Percentiles rank a stretch among this genome's conserved stretches.
Conservation (phyloP, 2,329 filamentous ascomycete species). For the Sporothrix phasma region DNA sequence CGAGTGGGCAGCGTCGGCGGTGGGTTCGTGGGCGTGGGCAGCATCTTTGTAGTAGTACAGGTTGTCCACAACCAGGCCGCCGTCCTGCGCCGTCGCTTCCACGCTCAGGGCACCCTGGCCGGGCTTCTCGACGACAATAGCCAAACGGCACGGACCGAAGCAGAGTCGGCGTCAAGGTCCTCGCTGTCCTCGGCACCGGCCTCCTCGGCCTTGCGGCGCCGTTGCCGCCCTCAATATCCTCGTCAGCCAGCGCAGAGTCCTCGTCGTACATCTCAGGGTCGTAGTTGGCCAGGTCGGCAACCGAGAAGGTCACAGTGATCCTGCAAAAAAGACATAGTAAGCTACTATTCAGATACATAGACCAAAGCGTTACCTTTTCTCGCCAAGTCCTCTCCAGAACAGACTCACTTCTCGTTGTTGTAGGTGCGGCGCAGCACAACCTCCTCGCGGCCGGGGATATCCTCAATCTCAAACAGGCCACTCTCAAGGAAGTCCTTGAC, state of each 20-base stretch:
- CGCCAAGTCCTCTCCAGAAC: not conserved
- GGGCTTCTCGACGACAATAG: constrained; percentile 81
- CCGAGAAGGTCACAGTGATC: constrained; percentile 68
- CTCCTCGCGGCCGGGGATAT: constrained; percentile 76
- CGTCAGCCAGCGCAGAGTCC: constrained; percentile 44
- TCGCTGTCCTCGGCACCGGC: constrained; percentile 47
- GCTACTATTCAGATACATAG: no score
- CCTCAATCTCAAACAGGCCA: constrained; percentile 72
- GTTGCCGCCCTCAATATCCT: constrained; percentile 36
- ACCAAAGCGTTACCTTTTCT: not conserved
- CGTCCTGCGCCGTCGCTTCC: constrained; percentile 77
- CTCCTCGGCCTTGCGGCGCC: constrained; percentile 34
- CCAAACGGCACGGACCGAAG: constrained; percentile 68
- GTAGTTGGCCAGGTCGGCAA: constrained; percentile 66
- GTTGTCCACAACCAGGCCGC: constrained; percentile 78
- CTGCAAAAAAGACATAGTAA: constrained; percentile 19
- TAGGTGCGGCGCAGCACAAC: constrained; percentile 74
- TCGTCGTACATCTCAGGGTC: constrained; percentile 51
- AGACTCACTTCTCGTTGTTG: constrained; percentile 73
- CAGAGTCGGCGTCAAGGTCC: constrained; percentile 36
- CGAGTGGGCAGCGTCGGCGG: constrained; percentile 66
- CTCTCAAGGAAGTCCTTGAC: constrained; percentile 84
- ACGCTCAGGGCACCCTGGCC: constrained; percentile 77
- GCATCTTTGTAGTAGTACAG: constrained; percentile 77
- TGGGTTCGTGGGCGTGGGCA: constrained; percentile 64